Percentiles rank a stretch among this genome's conserved stretches.
These are phyloP conservation scores for Eremomyces bilateralis DNA, from an alignment of 495 filamentous ascomycete species.

Conservation along the genomic window DNA sequence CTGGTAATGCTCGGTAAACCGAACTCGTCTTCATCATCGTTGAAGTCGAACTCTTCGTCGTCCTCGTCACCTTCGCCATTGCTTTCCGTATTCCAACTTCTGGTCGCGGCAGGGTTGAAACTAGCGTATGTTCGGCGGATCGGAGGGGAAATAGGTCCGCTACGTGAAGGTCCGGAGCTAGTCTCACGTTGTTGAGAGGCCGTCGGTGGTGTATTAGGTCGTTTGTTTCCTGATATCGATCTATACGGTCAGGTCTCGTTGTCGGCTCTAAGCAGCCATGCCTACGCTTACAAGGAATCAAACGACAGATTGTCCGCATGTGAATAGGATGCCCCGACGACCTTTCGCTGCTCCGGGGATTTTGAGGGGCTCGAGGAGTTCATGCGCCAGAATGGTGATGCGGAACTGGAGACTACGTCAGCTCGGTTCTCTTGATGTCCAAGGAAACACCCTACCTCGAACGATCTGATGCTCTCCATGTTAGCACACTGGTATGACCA, in stretches of 20 bases:
- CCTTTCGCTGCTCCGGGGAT: constrained; percentile 43
- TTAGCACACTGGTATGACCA: no score
- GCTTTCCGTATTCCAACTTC: constrained; percentile 47
- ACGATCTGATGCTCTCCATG: constrained; percentile 25
- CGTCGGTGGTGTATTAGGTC: constrained; percentile 41
- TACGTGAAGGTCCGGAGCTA: constrained; percentile 16
- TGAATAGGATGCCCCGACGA: constrained; percentile 92
- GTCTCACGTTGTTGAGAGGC: constrained; percentile 11
- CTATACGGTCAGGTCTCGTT: constrained; percentile 16
- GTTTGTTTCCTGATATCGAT: constrained; percentile 29
- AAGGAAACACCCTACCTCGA: constrained; percentile 34
- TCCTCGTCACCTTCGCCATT: constrained; percentile 39
- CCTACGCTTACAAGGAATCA: constrained; percentile 37
- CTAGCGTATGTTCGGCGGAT: constrained; percentile 47
- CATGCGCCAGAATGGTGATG: constrained; percentile 80
- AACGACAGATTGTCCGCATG: constrained; percentile 86
- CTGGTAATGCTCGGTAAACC: constrained; percentile 76
- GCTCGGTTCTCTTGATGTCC: constrained; percentile 1
- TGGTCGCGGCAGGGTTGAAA: constrained; percentile 51
- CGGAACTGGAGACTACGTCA: constrained; percentile 30
- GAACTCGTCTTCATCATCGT: constrained; percentile 86
- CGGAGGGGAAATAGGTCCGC: constrained; percentile 29
- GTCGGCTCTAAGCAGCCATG: background rate
- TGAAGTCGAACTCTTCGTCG: constrained; percentile 35
- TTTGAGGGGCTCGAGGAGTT: constrained; percentile 27